Evolutionary conservation across 2,329 filamentous ascomycete species (phyloP).

Genomic region (Colletotrichum phormii): DNA sequence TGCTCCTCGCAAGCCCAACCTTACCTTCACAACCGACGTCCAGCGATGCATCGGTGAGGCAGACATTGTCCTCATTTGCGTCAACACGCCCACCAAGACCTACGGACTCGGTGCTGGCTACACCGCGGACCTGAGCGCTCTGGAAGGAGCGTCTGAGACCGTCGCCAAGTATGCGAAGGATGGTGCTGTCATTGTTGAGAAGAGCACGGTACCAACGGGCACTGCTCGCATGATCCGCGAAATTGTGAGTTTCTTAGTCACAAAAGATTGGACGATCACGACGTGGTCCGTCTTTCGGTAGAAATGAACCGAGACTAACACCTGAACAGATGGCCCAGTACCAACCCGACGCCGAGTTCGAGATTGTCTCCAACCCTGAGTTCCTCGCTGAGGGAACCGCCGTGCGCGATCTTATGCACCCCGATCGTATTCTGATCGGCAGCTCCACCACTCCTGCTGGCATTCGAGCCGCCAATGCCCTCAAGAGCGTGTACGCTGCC

Average conservation of each 20-base stretch:
- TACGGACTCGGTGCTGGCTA: conserved; percentile 76
- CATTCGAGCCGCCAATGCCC: conserved; percentile 69
- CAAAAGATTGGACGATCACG: too few species aligned
- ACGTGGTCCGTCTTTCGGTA: neutral
- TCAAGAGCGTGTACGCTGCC: conserved; percentile 74
- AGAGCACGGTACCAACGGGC: conserved; percentile 82
- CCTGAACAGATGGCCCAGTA: conserved; percentile 62
- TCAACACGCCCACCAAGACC: conserved; percentile 84
- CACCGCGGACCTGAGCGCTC: conserved; percentile 78
- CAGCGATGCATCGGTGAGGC: conserved; percentile 71
- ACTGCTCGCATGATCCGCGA: conserved; percentile 77
- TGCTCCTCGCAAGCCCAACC: conserved; percentile 67
- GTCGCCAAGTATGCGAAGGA: conserved; percentile 75
- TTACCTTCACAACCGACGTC: conserved; percentile 80
- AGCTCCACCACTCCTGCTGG: conserved; percentile 71
- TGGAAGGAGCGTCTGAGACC: conserved; percentile 76
- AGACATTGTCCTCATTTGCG: conserved; percentile 79
- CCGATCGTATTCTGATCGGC: conserved; percentile 82
- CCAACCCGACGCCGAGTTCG: conserved; percentile 74
- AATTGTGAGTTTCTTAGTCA: conserved; percentile 62
- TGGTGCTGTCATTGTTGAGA: conserved; percentile 82
- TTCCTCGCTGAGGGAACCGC: conserved; percentile 85
- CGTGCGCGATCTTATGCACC: conserved; percentile 75
- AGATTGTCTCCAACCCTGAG: conserved; percentile 85
- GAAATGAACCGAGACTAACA: neutral